Evolutionary conservation across 768 basidiomycete species (phyloP).

Genomic region (Boletus reticuloceps): DNA sequence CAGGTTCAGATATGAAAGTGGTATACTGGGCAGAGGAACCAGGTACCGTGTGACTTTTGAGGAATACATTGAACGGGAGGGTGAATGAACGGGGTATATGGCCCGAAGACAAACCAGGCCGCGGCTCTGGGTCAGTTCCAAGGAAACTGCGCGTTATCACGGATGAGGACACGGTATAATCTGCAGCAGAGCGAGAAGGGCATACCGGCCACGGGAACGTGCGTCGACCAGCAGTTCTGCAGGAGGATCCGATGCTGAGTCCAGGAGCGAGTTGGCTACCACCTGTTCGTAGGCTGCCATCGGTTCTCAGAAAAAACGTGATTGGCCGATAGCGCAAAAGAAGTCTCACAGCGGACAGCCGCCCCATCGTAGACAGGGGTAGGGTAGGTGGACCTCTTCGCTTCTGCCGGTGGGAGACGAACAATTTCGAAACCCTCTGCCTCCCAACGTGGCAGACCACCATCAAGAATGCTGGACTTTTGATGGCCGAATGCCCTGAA

Average conservation of each 20-base stretch:
- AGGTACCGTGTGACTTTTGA: constrained; percentile 41
- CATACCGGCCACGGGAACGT: constrained; percentile 75
- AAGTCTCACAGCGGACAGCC: constrained; percentile 43
- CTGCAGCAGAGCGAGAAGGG: constrained; percentile 1
- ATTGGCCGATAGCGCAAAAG: constrained; percentile 34
- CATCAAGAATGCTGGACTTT: constrained; percentile 85
- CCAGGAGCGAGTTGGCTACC: constrained; percentile 59
- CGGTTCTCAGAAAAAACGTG: constrained; percentile 13
- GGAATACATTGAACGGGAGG: constrained; percentile 77
- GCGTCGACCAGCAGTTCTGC: constrained; percentile 86
- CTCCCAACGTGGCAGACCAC: constrained; percentile 86
- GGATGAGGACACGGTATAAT: constrained; percentile 2
- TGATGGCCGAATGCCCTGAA: constrained; percentile 90
- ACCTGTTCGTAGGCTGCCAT: constrained; percentile 76
- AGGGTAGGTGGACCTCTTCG: constrained; percentile 42
- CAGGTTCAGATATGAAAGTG: constrained; percentile 53
- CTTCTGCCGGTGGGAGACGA: constrained; percentile 23
- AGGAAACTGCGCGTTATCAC: constrained; percentile 53
- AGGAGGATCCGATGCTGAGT: constrained; percentile 40
- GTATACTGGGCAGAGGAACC: constrained; percentile 48
- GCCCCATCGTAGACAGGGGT: constrained; percentile 50
- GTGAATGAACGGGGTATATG: constrained; percentile 89
- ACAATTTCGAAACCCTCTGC: constrained; percentile 61
- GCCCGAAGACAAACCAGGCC: constrained; percentile 82
- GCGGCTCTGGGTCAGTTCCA: constrained; percentile 84